Evolutionary conservation across 805 yeast species (phyloP).

Genomic region (Zygotorulaspora sp.): DNA sequence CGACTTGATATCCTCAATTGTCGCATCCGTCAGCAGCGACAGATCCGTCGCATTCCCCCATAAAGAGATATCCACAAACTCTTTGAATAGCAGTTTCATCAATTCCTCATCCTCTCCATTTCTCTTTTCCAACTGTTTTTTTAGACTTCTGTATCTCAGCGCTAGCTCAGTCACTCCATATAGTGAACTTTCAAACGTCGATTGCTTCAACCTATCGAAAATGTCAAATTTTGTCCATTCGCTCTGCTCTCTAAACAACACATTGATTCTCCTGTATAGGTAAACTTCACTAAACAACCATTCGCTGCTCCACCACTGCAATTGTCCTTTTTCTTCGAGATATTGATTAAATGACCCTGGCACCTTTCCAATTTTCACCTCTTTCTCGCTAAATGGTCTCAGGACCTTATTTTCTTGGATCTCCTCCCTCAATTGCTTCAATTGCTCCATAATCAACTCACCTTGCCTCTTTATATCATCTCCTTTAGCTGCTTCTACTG

Average conservation of each 20-base stretch:
- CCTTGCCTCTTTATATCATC: slow-evolving; percentile 43
- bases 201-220: slow-evolving; percentile 63
- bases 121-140: slow-evolving; percentile 25
- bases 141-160: slow-evolving; percentile 48
- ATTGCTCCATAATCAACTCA: slow-evolving; percentile 37
- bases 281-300: slow-evolving; percentile 89
- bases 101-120: slow-evolving; percentile 37
- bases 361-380: slow-evolving; percentile 37
- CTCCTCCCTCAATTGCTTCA: slow-evolving; percentile 43
- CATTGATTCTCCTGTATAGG: slow-evolving; percentile 64
- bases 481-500: slow-evolving; percentile 29
- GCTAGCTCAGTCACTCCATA: slow-evolving; percentile 81
- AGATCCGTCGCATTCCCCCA: slow-evolving; percentile 99
- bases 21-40: slow-evolving; percentile 82
- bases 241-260: slow-evolving; percentile 38
- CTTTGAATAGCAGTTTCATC: slow-evolving; percentile 61
- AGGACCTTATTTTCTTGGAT: slow-evolving; percentile 42
- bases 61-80: slow-evolving; percentile 78
- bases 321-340: slow-evolving; percentile 37
- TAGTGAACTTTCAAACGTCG: slow-evolving; percentile 69
- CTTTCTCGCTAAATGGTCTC: slow-evolving; percentile 42
- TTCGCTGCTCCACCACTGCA: slow-evolving; percentile 75
- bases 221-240: slow-evolving; percentile 57
- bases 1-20: slow-evolving; percentile 82
- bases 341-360: slow-evolving; percentile 56